These are phyloP conservation scores for Gryganskiella cystojenkinii DNA, from an alignment of 192 early-diverging fungal species.

Conservation along the genomic window DNA sequence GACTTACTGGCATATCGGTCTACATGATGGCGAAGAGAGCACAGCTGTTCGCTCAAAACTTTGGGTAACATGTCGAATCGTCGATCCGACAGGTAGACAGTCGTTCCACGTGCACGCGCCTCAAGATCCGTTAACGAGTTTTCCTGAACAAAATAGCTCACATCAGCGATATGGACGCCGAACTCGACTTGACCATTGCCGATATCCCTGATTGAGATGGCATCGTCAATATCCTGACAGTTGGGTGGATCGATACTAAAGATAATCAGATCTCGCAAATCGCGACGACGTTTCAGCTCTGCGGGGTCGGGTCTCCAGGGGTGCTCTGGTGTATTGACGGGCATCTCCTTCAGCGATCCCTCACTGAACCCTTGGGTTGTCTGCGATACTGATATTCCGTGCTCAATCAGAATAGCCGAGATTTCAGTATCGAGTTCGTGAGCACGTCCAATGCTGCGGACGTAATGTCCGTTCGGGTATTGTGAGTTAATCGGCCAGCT, in stretches of 20 bases:
- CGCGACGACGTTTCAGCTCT: slow-evolving; percentile 37
- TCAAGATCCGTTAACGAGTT: slow-evolving; percentile 74
- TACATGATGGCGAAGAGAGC: slow-evolving; percentile 72
- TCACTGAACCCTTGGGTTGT: slow-evolving; percentile 73
- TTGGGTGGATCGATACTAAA: slow-evolving; percentile 83
- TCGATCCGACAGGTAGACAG: slow-evolving; percentile 82
- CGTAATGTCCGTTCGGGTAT: slow-evolving; percentile 83
- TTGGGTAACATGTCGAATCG: slow-evolving; percentile 86
- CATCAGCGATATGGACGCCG: slow-evolving; percentile 85
- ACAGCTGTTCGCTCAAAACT: slow-evolving; percentile 76
- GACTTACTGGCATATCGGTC: slow-evolving; percentile 73
- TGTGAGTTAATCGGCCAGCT: slow-evolving; percentile 74
- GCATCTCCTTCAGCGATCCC: slow-evolving; percentile 74
- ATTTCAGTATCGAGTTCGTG: slow-evolving; percentile 78
- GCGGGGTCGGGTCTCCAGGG: slow-evolving; percentile 66
- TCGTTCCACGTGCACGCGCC: slow-evolving; percentile 78
- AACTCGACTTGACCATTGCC: slow-evolving; percentile 66
- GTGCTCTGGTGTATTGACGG: slow-evolving; percentile 55
- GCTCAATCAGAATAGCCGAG: slow-evolving; percentile 81
- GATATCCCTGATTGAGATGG: slow-evolving; percentile 70
- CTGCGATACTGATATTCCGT: slow-evolving; percentile 80
- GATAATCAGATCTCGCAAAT: slow-evolving; percentile 51
- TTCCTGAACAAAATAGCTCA: slow-evolving; percentile 73
- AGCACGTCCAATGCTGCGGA: slow-evolving; percentile 72
- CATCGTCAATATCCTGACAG: slow-evolving; percentile 86